Conservation (phyloP, 2,329 filamentous ascomycete genomes). For the Colletotrichum trifolii region DNA sequence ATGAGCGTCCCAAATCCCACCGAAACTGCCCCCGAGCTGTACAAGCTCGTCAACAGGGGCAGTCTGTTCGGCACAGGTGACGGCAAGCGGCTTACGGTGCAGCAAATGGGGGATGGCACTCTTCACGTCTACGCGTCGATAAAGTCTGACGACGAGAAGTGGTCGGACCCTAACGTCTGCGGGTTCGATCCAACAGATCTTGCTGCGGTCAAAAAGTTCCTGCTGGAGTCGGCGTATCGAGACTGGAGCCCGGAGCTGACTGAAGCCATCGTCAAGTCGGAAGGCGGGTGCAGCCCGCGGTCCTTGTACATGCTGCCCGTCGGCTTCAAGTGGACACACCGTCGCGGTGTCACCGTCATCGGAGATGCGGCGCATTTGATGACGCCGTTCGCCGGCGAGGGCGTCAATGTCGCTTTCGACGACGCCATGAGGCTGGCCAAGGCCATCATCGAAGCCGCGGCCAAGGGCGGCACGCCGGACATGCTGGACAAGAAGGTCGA, state of each 20-base stretch:
- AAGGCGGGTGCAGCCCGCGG: constrained; percentile 52
- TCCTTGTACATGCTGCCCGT: constrained; percentile 65
- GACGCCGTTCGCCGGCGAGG: constrained; percentile 68
- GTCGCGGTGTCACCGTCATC: constrained; percentile 62
- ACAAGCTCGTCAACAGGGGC: constrained; percentile 58
- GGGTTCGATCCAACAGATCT: constrained; percentile 56
- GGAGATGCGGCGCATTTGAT: constrained; percentile 72
- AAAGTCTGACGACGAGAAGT: constrained; percentile 51
- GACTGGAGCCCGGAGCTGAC: constrained; percentile 57
- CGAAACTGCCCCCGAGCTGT: constrained; percentile 54
- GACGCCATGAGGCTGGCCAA: constrained; percentile 63
- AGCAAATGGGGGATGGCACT: constrained; percentile 60
- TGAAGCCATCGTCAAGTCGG: constrained; percentile 53
- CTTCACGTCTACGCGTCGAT: constrained; percentile 53
- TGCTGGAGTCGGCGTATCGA: constrained; percentile 48
- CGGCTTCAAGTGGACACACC: constrained; percentile 59
- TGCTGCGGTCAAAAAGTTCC: constrained; percentile 48
- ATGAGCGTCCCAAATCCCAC: constrained; percentile 55
- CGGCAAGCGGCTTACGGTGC: constrained; percentile 51
- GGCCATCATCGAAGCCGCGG: constrained; percentile 49
- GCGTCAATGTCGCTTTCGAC: constrained; percentile 67
- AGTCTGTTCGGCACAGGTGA: constrained; percentile 57
- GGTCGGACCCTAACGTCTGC: constrained; percentile 51
- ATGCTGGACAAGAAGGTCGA: constrained; percentile 48
- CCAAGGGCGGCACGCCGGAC: constrained; percentile 39